Percentiles rank a stretch among this genome's conserved stretches.
Evolutionary conservation across 2,329 filamentous ascomycete genomes (phyloP).

Genomic region (Tolypocladium album): DNA sequence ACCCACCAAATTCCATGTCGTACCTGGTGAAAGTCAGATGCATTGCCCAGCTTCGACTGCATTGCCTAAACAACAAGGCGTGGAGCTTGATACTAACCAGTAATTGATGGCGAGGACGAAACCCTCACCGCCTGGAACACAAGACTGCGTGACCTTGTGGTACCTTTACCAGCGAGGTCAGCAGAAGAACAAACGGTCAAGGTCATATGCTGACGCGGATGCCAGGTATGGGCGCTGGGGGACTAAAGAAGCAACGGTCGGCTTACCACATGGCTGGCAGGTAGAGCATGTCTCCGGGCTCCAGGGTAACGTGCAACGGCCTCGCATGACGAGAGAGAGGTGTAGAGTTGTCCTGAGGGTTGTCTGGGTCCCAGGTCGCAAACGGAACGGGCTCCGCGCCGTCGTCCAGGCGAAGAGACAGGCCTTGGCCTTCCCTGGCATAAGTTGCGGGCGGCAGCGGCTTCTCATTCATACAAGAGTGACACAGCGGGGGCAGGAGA

Average conservation of each 20-base stretch:
- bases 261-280: constrained; percentile 67
- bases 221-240: neutral
- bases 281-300: constrained; percentile 72
- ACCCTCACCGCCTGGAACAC: constrained; percentile 55
- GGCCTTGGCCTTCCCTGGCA: constrained; percentile 16
- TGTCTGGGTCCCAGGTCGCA: constrained; percentile 65
- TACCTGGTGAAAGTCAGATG: constrained; percentile 40
- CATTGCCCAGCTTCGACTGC: too few species aligned
- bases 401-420: constrained; percentile 24
- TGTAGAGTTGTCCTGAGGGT: constrained; percentile 36
- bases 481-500: constrained; percentile 60
- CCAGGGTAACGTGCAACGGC: constrained; percentile 56
- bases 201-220: neutral
- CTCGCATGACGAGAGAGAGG: constrained; percentile 46
- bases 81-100: constrained; percentile 41
- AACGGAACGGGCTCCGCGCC: constrained; percentile 44
- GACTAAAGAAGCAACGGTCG: neutral
- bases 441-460: constrained; percentile 50
- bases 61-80: too few species aligned
- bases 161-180: constrained; percentile 35
- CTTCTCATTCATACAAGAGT: constrained; percentile 58
- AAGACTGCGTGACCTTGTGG: constrained; percentile 70
- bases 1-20: constrained; percentile 66
- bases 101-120: constrained; percentile 75
- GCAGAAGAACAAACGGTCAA: neutral